Base-by-base conservation (phyloP, 2,329 filamentous ascomycete genomes). In the Ophiostoma sp. region DNA sequence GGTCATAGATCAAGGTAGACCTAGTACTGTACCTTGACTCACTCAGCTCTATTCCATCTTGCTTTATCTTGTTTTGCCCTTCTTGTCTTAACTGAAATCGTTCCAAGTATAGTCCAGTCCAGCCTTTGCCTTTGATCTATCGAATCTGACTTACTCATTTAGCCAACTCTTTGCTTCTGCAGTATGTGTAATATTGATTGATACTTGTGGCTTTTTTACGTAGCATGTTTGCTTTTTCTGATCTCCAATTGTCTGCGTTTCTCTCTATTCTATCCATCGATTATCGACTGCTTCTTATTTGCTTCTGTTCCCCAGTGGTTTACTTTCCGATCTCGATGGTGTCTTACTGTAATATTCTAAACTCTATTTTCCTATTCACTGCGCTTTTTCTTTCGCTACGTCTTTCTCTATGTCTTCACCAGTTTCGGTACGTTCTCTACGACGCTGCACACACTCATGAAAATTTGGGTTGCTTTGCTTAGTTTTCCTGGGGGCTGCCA, bases 331-430 rank as follows among this genome's bases (percentile, higher is more conserved):
- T 57, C 52, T 57, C n/a, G 52, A 57, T 57, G 23, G 3, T 57
- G 52, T 57, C 52, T 57, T 31, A 57, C 52, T 57, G n/a, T 27
- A 27, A 57, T 57, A 27, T 57, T 57, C 52, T n/a, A n/a, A 57
- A 11, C n/a, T 13, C 52, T 57, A 48, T 48, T 48, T 48, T 20
- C 44, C 52, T 57, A 41, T 27, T 57, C 44, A 7, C 6, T n/a
- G 2, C 20, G 8, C 15, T 5, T 44, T 44, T 44, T 54, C 48
- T 54, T 54, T 10, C 7, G 8, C 7, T 27, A 5, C 27, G 52
- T 48, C 44, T 48, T 48, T 48, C 6, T 20, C 5, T 17, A 48
- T 48, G 44, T 48, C 44, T 48, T 48, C 44, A 48, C 44, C 44
- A 48, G 17, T 4, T 1, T 57, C 10, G n/a, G 52, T 23, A 23